Base-by-base conservation (phyloP, 1,284 basidiomycete genomes). In the Irpex sp. region DNA sequence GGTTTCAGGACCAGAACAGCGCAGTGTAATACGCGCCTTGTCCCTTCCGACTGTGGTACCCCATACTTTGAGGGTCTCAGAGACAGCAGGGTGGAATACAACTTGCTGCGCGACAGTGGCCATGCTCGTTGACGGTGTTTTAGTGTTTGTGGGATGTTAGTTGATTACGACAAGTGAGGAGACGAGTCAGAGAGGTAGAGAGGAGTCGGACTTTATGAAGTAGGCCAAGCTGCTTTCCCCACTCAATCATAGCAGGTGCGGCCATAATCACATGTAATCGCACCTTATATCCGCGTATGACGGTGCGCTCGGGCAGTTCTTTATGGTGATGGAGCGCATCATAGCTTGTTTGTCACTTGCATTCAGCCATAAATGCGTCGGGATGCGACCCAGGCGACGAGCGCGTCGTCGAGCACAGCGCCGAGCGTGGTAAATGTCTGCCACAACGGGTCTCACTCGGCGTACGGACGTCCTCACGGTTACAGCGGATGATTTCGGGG, bases 21-120 rank as follows among this genome's bases (percentile, higher is more conserved):
- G 56, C 37, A 40, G 34, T 48, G 36, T 51, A 38, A 62, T 55
- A 58, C 58, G 67, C 67, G 87, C 92, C 87, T 97, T 98, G 82
- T 97, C 96, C 57, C 96, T 83, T 6, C 94, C 96, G 54, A 92
- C 75, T 13, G 93, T 96, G 1, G 93, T 95, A 51, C 84, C 83
- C 55, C 89, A 85, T 52, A 93, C 85, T 72, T 91, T 93, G 72
- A 97, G 79, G 17, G 85, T 79, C 70, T 91, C 86, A 52, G 90
- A 89, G 56, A 94, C 81, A 11, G 84, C 79, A 8, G 96, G 96
- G 71, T 97, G 94, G 49, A 97, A 84, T 65, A 97, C 81, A 67
- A 96, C 72, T 72, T 95, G 92, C 21, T 89, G 86, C 54, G 89
- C 88, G 61, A 86, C 66, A 66, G 77, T 82, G 54, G 88, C 80